Evolutionary conservation across 352 stramenopile genomes (phyloP).

Genomic region (Pythium dissotocum): DNA sequence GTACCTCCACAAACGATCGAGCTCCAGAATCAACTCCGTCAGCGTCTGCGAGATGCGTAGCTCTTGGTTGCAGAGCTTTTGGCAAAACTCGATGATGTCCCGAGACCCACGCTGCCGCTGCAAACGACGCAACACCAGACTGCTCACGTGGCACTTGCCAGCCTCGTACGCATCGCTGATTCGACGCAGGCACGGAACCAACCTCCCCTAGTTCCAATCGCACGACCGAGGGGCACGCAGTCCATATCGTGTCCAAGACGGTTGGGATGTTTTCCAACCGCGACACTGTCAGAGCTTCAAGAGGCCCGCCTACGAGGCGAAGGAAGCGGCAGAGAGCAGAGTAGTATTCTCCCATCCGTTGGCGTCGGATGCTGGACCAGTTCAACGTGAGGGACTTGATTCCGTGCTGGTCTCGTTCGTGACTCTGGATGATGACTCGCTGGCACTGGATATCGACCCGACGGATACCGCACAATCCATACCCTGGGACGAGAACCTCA

Average conservation of each 20-base stretch:
- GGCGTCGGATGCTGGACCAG: background rate
- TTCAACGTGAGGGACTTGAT: background rate
- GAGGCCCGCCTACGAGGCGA: background rate
- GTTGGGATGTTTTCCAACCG: background rate
- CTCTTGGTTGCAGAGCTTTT: background rate
- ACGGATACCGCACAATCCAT: background rate
- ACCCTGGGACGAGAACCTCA: too few species aligned
- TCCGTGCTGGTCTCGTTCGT: background rate
- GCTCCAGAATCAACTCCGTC: background rate
- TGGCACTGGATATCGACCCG: background rate
- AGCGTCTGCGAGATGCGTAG: background rate
- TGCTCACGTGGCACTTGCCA: background rate
- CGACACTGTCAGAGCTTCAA: background rate
- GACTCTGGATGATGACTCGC: background rate
- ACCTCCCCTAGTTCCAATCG: background rate
- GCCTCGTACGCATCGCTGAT: background rate
- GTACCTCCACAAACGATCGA: background rate
- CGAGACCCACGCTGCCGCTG: background rate
- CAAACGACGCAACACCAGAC: background rate
- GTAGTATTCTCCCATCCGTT: background rate
- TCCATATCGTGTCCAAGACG: background rate
- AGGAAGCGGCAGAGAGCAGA: background rate
- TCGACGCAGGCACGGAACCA: background rate
- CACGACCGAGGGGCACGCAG: background rate
- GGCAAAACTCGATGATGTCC: background rate